Base-by-base conservation (phyloP, 768 basidiomycete genomes). In the Neoboletus subvelutipes region DNA sequence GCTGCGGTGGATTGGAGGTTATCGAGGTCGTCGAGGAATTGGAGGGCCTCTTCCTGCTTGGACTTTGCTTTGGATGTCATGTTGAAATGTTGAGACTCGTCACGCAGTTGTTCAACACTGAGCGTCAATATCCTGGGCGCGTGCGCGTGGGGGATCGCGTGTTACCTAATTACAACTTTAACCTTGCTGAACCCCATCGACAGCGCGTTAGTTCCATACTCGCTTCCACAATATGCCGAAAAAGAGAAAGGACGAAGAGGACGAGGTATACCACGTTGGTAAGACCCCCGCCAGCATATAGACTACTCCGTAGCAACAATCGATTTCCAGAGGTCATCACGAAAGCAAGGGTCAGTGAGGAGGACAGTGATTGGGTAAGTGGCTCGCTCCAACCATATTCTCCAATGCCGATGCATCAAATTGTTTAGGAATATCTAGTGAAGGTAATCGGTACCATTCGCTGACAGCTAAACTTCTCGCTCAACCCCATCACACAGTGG, bases 1-100 rank as follows among this genome's bases (percentile, higher is more conserved):
- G 46, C 54, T n/a, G 62, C 52, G n/a, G 66, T 56, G 24, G 82
- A 80, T 20, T 84, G 77, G 48, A 96, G 82, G 31, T 86, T 88
- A 70, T 98, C 95, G 48, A 98, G 88, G 69, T 96, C 94, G 67
- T 97, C 93, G 45, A 98, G 87, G 75, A 98, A 87, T 67, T 87
- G 88, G 22, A 94, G 85, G 22, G 92, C 96, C 72, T 98, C 95
- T 67, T 90, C 81, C 58, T 90, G 84, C 69, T 90, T 92, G 29
- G 88, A 86, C 74, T 88, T 91, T 46, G 85, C 74, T 70, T 79
- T 81, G 29, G 71, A 66, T 34, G 75, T 34, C 76, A 78, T 79
- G 50, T 46, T 48, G 45, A 22, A 29, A 40, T 28, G 42, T 53
- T 20, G 34, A 31, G 47, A 36, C 20, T 52, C 31, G 47, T 47